These are phyloP conservation scores for Colletotrichum godetiae DNA, from an alignment of 2,329 filamentous ascomycete genomes.

Conservation along the genomic window DNA sequence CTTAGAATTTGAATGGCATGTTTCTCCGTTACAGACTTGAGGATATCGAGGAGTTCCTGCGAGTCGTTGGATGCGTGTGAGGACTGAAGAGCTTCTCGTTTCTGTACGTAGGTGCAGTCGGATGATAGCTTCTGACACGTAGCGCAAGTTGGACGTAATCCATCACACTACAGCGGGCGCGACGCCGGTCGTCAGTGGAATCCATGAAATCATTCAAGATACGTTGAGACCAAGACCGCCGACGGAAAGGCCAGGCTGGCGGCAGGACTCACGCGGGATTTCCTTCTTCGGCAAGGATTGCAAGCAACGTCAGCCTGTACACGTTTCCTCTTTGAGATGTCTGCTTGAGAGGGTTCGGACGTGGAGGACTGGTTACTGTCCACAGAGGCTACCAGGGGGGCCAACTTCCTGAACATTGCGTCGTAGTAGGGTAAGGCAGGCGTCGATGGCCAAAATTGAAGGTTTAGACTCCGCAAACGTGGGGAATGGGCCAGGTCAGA, in stretches of 20 bases:
- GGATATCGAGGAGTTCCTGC: slow-evolving; percentile 40
- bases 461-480: too few relatives aligned
- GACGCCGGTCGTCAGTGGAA: neutral
- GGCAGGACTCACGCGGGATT: slow-evolving; percentile 38
- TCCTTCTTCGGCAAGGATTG: slow-evolving; percentile 39
- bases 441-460: too few relatives aligned
- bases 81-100: neutral
- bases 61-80: neutral
- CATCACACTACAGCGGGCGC: slow-evolving; percentile 36
- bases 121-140: slow-evolving; percentile 35
- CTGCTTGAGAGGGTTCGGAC: too few relatives aligned
- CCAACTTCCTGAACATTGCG: too few relatives aligned
- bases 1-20: slow-evolving; percentile 38
- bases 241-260: neutral
- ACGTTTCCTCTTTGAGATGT: too few relatives aligned
- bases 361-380: too few relatives aligned
- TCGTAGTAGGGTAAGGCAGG: too few relatives aligned
- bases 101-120: slow-evolving; percentile 38
- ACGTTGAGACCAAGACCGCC: neutral
- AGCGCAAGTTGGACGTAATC: slow-evolving; percentile 36
- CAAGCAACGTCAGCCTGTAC: slow-evolving; percentile 35
- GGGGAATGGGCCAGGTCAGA: too few relatives aligned
- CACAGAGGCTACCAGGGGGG: too few relatives aligned
- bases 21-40: slow-evolving; percentile 38
- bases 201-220: neutral